Evolutionary conservation across 2,329 filamentous ascomycete genomes (phyloP).

Genomic region (Hypoxylon sp.): DNA sequence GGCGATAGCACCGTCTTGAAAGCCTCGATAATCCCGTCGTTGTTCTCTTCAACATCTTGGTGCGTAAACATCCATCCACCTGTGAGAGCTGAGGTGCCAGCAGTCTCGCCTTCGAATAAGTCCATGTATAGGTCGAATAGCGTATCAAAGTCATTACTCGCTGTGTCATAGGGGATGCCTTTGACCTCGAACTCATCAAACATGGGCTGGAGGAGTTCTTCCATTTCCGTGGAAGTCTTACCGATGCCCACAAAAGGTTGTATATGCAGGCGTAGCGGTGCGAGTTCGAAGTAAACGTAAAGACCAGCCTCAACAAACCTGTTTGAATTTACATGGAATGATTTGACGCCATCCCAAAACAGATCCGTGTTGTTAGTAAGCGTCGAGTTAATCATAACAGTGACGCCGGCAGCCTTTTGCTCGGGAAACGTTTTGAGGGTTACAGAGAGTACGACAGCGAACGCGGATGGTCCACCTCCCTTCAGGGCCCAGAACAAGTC

Average conservation of each 20-base stretch:
- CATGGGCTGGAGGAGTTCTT: slow-evolving; percentile 56
- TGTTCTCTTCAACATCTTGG: slow-evolving; percentile 56
- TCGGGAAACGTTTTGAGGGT: slow-evolving; percentile 68
- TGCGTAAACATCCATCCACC: slow-evolving; percentile 59
- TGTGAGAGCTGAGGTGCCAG: slow-evolving; percentile 55
- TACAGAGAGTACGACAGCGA: slow-evolving; percentile 66
- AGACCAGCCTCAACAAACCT: slow-evolving; percentile 60
- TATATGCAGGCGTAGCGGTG: slow-evolving; percentile 59
- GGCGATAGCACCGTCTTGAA: slow-evolving; percentile 54
- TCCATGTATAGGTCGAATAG: slow-evolving; percentile 58
- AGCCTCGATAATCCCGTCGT: slow-evolving; percentile 55
- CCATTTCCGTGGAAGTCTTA: slow-evolving; percentile 55
- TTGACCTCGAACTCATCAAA: slow-evolving; percentile 53
- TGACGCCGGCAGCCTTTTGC: slow-evolving; percentile 59
- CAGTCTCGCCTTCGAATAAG: slow-evolving; percentile 57
- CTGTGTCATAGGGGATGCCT: slow-evolving; percentile 51
- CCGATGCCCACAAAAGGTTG: slow-evolving; percentile 57
- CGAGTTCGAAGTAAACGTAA: slow-evolving; percentile 61
- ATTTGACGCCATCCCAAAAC: slow-evolving; percentile 64
- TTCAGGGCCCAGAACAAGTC: slow-evolving; percentile 72
- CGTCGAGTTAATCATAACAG: slow-evolving; percentile 57
- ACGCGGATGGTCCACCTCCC: slow-evolving; percentile 68
- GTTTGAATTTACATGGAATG: slow-evolving; percentile 62
- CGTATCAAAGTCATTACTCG: slow-evolving; percentile 52
- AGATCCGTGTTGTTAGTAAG: slow-evolving; percentile 57